Evolutionary conservation across 176 grass and related monocot genomes (phyloP).

Genomic region (Carex kokanica): DNA sequence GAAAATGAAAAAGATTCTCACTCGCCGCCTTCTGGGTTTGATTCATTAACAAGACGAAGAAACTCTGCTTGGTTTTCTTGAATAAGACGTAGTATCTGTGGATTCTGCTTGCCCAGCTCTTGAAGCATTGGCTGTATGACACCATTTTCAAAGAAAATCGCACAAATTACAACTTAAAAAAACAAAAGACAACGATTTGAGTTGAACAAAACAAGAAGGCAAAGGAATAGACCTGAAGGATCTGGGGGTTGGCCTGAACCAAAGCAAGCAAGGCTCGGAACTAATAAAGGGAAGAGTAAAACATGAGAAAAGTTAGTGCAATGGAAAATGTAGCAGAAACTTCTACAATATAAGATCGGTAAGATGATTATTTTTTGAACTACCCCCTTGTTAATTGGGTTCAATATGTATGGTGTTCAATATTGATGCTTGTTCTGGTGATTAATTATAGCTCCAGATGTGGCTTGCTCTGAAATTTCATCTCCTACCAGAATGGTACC

Average conservation of each 20-base stretch:
- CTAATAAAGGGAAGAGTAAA: slow-evolving; percentile 34
- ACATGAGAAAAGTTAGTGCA: neutral
- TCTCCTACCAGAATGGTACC: neutral
- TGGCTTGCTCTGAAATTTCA: neutral
- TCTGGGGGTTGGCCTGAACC: slow-evolving; percentile 92
- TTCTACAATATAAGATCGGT: neutral
- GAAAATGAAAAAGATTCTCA: slow-evolving; percentile 1
- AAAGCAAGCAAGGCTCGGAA: slow-evolving; percentile 75
- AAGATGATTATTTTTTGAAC: neutral
- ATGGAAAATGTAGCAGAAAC: neutral
- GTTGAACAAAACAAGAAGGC: neutral
- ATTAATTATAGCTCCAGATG: neutral
- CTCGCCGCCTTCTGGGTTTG: slow-evolving; percentile 26
- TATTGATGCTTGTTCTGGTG: neutral
- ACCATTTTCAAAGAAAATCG: neutral
- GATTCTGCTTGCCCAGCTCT: slow-evolving; percentile 96
- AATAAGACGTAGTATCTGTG: slow-evolving; percentile 80
- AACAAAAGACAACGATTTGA: neutral
- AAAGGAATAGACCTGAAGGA: slow-evolving; percentile 56
- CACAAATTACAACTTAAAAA: slow-evolving; percentile 13
- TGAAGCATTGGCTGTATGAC: slow-evolving; percentile 90
- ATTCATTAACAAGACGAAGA: slow-evolving; percentile 90
- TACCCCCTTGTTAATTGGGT: neutral
- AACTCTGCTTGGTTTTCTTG: slow-evolving; percentile 97
- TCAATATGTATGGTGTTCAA: neutral